phyloP scores from a whole-genome alignment of 2,329 filamentous ascomycete species.

The Sporothrix euskadiensis region DNA sequence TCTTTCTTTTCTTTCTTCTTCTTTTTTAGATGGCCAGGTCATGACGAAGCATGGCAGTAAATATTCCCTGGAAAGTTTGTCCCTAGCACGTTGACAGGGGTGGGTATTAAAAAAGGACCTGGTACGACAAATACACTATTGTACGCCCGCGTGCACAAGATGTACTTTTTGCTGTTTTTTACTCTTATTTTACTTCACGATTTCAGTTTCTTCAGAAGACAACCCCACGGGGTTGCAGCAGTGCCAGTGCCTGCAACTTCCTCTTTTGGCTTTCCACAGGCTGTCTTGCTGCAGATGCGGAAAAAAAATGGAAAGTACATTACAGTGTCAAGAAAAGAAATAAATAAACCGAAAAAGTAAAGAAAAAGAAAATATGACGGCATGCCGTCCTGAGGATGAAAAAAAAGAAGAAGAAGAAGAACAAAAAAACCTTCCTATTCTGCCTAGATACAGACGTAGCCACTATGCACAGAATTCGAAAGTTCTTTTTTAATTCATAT shows the following conservation, averaged over 20 bases:
- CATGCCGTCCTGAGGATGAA: neutral
- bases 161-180: neutral
- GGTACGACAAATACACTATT: neutral
- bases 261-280: slow-evolving; percentile 15
- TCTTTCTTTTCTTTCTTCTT: too few species aligned
- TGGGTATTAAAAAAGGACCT: neutral
- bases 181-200: neutral
- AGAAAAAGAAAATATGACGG: neutral
- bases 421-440: too few species aligned
- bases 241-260: neutral
- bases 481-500: neutral
- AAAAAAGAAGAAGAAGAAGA: too few species aligned
- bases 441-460: neutral
- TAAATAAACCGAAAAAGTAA: neutral
- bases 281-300: slow-evolving; percentile 1
- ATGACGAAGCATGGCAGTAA: neutral
- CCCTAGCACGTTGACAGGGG: neutral
- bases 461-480: neutral
- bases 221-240: neutral
- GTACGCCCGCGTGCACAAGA: neutral
- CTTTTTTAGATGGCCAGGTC: neutral
- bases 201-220: neutral
- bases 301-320: neutral
- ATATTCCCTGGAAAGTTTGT: neutral
- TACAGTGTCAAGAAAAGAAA: neutral